Conservation (phyloP, 305 asterid genomes). For the Euphrasia arctica region DNA sequence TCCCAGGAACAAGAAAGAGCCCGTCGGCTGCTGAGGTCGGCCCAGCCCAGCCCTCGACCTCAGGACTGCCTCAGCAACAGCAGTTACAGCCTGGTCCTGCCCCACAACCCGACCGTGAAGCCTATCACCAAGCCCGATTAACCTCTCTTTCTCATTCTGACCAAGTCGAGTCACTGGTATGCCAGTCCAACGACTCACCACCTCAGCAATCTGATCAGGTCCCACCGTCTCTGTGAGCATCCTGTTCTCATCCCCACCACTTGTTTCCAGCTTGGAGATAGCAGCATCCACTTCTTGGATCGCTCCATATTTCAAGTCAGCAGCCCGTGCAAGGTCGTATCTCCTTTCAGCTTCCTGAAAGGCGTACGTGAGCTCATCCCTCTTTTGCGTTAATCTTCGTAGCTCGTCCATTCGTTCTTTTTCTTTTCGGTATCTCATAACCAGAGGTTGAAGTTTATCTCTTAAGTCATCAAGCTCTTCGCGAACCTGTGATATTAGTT, state of each 20-base stretch:
- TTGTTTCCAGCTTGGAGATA: slow-evolving; percentile 54
- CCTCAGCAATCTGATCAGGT: slow-evolving; percentile 88
- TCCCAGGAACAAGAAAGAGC: slow-evolving; percentile 93
- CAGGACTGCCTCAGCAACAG: slow-evolving; percentile 86
- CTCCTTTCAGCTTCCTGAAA: slow-evolving; percentile 91
- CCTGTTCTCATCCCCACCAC: slow-evolving; percentile 35
- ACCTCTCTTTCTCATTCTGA: slow-evolving; percentile 74
- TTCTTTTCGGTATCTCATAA: slow-evolving; percentile 77
- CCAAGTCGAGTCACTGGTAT: slow-evolving; percentile 86
- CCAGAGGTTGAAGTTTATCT: slow-evolving; percentile 80
- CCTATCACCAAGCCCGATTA: slow-evolving; percentile 70
- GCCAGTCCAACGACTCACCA: slow-evolving; percentile 95
- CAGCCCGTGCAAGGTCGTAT: slow-evolving; percentile 83
- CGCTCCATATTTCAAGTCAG: slow-evolving; percentile 82
- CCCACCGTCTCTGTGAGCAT: slow-evolving; percentile 88
- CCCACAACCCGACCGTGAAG: slow-evolving; percentile 84
- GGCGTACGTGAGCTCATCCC: slow-evolving; percentile 64
- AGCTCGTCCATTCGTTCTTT: slow-evolving; percentile 82
- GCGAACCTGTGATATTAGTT: slow-evolving; percentile 38
- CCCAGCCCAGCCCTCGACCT: slow-evolving; percentile 90
- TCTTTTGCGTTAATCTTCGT: slow-evolving; percentile 56
- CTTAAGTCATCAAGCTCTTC: slow-evolving; percentile 88
- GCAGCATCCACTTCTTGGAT: slow-evolving; percentile 82
- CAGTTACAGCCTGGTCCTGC: slow-evolving; percentile 68
- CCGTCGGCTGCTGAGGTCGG: slow-evolving; percentile 84